Base-by-base conservation (phyloP, 306 rosid species). In the Lotus japonicus region DNA sequence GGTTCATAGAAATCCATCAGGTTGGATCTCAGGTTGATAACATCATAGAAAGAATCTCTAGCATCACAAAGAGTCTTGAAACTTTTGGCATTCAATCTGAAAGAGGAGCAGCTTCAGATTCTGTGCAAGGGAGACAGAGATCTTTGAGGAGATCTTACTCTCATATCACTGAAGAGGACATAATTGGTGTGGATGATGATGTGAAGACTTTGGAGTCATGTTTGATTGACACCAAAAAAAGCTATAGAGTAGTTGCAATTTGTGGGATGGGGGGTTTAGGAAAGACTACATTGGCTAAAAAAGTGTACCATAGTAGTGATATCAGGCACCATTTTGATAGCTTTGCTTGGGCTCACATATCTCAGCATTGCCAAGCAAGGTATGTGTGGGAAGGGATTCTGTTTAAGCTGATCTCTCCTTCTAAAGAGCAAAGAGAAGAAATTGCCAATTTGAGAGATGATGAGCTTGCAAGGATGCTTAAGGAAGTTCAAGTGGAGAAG, bases 191-290 rank as follows among this genome's bases (percentile, higher is more conserved):
- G 10, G 81, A 83, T n/a, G 60, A 81, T 70, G 62, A 77, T 64
- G 78, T 73, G 0, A 16, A 51, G 11, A 33, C n/a, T 33, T 66
- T 86, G 58, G 81, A 50, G 14, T 45, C 65, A 18, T 51, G 48
- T 38, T 60, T 86, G 85, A 63, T 83, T 1, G 39, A 61, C 35
- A 23, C 70, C 6, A 74, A 19, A 6, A 60, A 61, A 33, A 5
- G 23, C 5, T 63, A 56, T 28, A 80, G 31, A 41, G 81, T 84
- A 3, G 81, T 81, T 31, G 77, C 86, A 9, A 76, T 83, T 16
- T 83, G 86, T 42, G 88, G 91, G 9, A 81, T 83, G 91, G 91
- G 91, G 9, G 91, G 91, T 52, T 54, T 86, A 33, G 88, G 91
- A 28, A 83, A 83, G 36, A 83, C 91, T 17, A 83, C 88, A 38